phyloP scores from a whole-genome alignment of 768 basidiomycete genomes.

The Cystofilobasidium bisporidii region DNA sequence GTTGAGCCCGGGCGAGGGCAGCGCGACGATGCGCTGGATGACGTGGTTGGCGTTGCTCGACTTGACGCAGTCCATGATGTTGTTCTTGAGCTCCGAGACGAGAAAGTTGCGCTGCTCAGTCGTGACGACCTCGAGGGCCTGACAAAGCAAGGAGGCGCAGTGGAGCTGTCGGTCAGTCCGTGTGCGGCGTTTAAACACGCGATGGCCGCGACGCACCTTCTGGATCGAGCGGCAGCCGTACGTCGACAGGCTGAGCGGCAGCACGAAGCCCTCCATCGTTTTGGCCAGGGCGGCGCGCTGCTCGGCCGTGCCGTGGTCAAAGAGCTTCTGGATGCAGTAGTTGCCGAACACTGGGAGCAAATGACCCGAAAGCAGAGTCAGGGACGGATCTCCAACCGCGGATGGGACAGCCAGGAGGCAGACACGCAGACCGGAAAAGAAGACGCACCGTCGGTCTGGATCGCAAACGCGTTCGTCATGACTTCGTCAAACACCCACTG shows the following conservation, averaged over 20 bases:
- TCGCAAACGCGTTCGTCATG: conserved; percentile 38
- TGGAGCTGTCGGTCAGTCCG: too few relatives aligned
- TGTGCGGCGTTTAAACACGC: too few relatives aligned
- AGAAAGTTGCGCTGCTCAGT: conserved; percentile 68
- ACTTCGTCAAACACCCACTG: conserved; percentile 78
- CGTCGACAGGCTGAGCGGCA: conserved; percentile 73
- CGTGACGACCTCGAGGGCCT: conserved; percentile 75
- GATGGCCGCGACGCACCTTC: conserved; percentile 12
- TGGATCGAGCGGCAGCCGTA: conserved; percentile 80
- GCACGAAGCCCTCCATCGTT: conserved; percentile 66
- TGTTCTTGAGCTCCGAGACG: conserved; percentile 66
- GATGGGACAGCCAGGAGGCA: too few relatives aligned
- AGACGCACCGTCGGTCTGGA: conserved; percentile 24
- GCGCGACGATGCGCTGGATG: conserved; percentile 35
- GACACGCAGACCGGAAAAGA: neutral
- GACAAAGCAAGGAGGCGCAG: conserved; percentile 19
- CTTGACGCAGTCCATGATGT: conserved; percentile 74
- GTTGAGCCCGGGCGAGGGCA: conserved; percentile 61
- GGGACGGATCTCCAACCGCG: too few relatives aligned
- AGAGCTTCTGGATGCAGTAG: conserved; percentile 88
- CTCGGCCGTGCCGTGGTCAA: conserved; percentile 68
- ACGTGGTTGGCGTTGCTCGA: conserved; percentile 94
- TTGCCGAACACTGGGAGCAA: conserved; percentile 58
- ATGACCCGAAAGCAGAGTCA: neutral
- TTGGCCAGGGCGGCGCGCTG: conserved; percentile 63